Base-by-base conservation (phyloP, 306 rosid species). In the Cajanus cajan region DNA sequence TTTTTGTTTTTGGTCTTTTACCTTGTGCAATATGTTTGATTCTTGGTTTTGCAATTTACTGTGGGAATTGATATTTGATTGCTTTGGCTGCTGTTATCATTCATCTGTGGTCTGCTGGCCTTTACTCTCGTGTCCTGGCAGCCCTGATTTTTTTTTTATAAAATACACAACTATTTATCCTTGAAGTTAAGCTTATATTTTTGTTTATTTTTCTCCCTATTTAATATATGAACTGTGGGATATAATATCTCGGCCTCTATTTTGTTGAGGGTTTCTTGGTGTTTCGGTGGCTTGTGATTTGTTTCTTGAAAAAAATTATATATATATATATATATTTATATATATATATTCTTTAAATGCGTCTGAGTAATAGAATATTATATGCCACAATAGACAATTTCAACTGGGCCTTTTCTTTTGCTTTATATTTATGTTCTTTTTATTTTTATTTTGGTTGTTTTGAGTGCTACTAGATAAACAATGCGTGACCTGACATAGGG, bases 401-500 rank as follows among this genome's bases (percentile, higher is more conserved):
- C 10, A 21, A 55, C 15, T 8, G 1, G 5, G 28, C 21, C 9
- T 33, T 8, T 22, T 45, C 2, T 37, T 71, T 67, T 6, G 7
- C 6, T 57, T 36, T 15, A 31, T 21, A 14, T 58, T 63, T 18
- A 25, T 54, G 22, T 18, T n/a, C 13, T 21, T 40, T 12, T 61
- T 10, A 0, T 7, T n/a, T 28, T 33, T 16, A 0, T 19, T 52
- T 52, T 18, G 61, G 13, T 61, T 28, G n/a, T 44, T 61, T 50
- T 63, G 15, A 48, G 5, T 55, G 28, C 33, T 34, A 25, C n/a
- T 5, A 21, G 7, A 44, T 33, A 73, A 40, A 22, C 34, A 63
- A 51, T 81, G 78, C 9, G 8, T 72, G 48, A 74, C 52, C 68
- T 93, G 81, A 77, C 78, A 18, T 6, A 75, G 74, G 55, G 62